Base-by-base conservation (phyloP, 1,284 basidiomycete species). In the Trichosporon asahii region DNA sequence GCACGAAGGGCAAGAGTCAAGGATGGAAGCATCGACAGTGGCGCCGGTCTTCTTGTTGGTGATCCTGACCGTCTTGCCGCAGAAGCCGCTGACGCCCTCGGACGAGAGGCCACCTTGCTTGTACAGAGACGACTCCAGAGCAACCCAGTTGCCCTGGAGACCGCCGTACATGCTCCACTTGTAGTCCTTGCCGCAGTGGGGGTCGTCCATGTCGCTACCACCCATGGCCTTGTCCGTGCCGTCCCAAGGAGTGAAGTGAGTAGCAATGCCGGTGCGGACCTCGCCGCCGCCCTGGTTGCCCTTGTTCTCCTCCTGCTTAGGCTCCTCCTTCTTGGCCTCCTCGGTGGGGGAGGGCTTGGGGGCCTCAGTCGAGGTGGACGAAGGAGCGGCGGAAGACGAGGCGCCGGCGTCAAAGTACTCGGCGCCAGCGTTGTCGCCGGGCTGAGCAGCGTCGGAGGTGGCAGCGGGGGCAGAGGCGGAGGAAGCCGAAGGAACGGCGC, bases 1-100 rank as follows among this genome's bases (percentile, higher is more conserved):
- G 85, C 95, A 98, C 8, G 89, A 89, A n/a, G 93, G 93, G 87
- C 94, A 96, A 27, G 86, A 89, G 77, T 95, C 94, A 71, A 87
- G 90, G 75, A 95, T 86, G 25, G 85, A 86, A 69, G 89, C 93
- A 2, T 82, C 85, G 72, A 91, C 88, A 21, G 80, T 82, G 80
- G 88, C 86, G 73, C 86, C 85, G 82, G 35, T 37, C 11, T 88
- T 90, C 76, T 74, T 75, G 75, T 76, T 75, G 67, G 77, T 77
- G 73, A 78, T 72, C 70, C 66, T 75, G 69, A 81, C 71, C 33
- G 33, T 70, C 68, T 73, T 68, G 72, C 78, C 79, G 57, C 79
- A 80, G 74, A 75, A 37, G 4, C 2, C 35, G 40, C 85, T 5
- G 80, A 2, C 25, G 75, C 78, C 74, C 75, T 74, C 75, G 75